Evolutionary conservation across 2,329 filamentous ascomycete species (phyloP).

Genomic region (Phialophora tarda): DNA sequence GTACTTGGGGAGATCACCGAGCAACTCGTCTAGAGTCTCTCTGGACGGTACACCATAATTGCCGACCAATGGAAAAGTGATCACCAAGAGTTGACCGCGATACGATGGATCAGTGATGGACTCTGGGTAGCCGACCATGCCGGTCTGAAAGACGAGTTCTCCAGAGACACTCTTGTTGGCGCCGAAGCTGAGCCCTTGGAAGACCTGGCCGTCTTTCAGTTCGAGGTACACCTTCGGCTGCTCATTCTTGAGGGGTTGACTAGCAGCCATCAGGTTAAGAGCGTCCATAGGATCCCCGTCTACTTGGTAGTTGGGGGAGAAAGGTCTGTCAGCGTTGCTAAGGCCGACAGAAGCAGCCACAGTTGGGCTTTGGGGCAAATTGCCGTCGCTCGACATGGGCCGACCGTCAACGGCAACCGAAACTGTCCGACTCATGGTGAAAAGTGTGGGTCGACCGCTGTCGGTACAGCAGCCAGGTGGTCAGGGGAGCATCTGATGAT

Average conservation of each 20-base stretch:
- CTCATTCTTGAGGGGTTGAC: conserved; percentile 58
- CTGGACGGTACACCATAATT: conserved; percentile 97
- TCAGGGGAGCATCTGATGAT: conserved; percentile 30
- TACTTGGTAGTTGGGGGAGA: conserved; percentile 20
- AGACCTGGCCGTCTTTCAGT: conserved; percentile 87
- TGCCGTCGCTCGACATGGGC: conserved; percentile 23
- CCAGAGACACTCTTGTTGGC: conserved; percentile 92
- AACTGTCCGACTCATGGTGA: conserved; percentile 27
- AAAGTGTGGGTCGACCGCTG: conserved; percentile 19
- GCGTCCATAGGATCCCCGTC: conserved; percentile 39
- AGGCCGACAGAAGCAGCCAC: conserved; percentile 49
- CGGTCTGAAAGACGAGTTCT: conserved; percentile 98
- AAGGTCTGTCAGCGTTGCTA: conserved; percentile 20
- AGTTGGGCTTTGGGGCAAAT: conserved; percentile 49
- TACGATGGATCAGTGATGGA: conserved; percentile 88
- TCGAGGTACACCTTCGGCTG: conserved; percentile 81
- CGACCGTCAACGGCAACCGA: conserved; percentile 21
- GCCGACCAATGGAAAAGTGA: conserved; percentile 93
- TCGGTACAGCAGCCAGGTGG: conserved; percentile 25
- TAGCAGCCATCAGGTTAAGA: conserved; percentile 63
- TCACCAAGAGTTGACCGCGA: conserved; percentile 91
- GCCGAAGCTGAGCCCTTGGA: conserved; percentile 96
- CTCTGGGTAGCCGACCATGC: conserved; percentile 98
- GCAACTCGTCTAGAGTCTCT: conserved; percentile 80
- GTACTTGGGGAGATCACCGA: conserved; percentile 84